A percentile compares a stretch with the other conserved stretches of the same genome.
Evolutionary conservation across 2,329 filamentous ascomycete species (phyloP).

Genomic region (Colletotrichum lindemuthianum): DNA sequence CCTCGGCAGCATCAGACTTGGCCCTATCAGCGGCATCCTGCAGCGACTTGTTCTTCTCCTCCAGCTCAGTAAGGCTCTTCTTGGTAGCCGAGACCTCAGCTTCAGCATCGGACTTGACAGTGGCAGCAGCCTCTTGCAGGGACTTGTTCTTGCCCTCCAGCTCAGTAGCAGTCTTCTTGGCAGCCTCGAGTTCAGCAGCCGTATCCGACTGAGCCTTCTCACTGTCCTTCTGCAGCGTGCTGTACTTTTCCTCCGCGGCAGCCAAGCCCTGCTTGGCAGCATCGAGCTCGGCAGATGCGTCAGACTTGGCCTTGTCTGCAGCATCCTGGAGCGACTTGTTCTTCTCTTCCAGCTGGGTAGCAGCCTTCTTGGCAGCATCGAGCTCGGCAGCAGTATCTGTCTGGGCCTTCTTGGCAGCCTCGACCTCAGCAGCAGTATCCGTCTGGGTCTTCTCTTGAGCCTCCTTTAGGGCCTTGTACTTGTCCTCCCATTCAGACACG

Average conservation of each 20-base stretch:
- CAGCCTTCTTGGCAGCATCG: slow-evolving; percentile 42
- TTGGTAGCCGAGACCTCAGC: slow-evolving; percentile 43
- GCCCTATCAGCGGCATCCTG: slow-evolving; percentile 41
- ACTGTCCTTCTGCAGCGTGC: slow-evolving; percentile 23
- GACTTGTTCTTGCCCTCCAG: slow-evolving; percentile 44
- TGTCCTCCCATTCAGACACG: slow-evolving; percentile 42
- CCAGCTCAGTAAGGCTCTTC: slow-evolving; percentile 42
- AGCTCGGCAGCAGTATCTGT: slow-evolving; percentile 45
- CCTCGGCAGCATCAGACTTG: slow-evolving; percentile 20
- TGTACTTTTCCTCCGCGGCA: slow-evolving; percentile 17
- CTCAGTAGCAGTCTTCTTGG: slow-evolving; percentile 44
- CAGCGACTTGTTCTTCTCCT: slow-evolving; percentile 37
- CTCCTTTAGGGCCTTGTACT: slow-evolving; percentile 41
- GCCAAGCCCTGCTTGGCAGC: slow-evolving; percentile 22
- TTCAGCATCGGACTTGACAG: slow-evolving; percentile 44
- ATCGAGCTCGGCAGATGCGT: slow-evolving; percentile 16
- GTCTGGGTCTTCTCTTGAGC: slow-evolving; percentile 41
- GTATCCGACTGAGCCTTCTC: slow-evolving; percentile 15
- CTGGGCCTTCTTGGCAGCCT: slow-evolving; percentile 39
- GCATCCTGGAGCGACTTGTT: slow-evolving; percentile 38
- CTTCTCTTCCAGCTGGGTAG: slow-evolving; percentile 39
- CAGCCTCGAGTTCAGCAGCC: slow-evolving; percentile 25
- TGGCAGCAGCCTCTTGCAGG: slow-evolving; percentile 40
- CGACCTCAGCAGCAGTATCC: slow-evolving; percentile 39
- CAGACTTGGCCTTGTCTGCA: slow-evolving; percentile 38